These are phyloP conservation scores for Aspergillus niger DNA, from an alignment of 2,329 filamentous ascomycete genomes.

Conservation along the genomic window DNA sequence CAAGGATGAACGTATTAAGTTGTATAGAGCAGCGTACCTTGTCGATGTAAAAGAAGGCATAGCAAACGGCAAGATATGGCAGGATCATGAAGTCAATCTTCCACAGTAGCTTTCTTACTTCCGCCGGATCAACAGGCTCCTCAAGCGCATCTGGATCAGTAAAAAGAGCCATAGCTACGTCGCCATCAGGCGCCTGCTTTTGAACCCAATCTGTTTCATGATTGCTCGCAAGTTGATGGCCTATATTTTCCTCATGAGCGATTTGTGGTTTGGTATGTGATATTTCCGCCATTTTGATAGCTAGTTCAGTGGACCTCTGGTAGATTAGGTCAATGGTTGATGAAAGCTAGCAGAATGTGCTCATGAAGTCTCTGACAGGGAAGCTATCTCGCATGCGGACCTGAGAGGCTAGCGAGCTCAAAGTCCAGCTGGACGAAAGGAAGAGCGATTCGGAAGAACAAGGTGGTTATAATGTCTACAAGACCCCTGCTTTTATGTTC, in stretches of 20 bases:
- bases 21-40: slow-evolving; percentile 29
- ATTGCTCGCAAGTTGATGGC: slow-evolving; percentile 32
- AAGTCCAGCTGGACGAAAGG: neutral
- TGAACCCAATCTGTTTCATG: slow-evolving; percentile 31
- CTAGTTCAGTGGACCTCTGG: neutral
- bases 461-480: neutral
- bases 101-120: slow-evolving; percentile 52
- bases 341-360: neutral
- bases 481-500: neutral
- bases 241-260: slow-evolving; percentile 21
- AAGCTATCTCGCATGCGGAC: neutral
- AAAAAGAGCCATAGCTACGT: slow-evolving; percentile 56
- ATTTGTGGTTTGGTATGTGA: neutral
- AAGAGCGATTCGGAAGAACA: neutral
- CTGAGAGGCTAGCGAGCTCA: neutral
- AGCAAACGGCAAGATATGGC: slow-evolving; percentile 58
- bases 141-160: slow-evolving; percentile 50
- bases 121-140: slow-evolving; percentile 48
- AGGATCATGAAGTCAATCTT: slow-evolving; percentile 63
- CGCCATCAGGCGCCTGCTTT: slow-evolving; percentile 42
- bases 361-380: neutral
- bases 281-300: neutral
- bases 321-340: neutral
- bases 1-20: neutral
- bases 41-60: slow-evolving; percentile 56